Percentiles rank a stretch among this genome's conserved stretches.
Evolutionary conservation across 202 grass and related monocot species (phyloP).

Genomic region (Elaeis oleifera): DNA sequence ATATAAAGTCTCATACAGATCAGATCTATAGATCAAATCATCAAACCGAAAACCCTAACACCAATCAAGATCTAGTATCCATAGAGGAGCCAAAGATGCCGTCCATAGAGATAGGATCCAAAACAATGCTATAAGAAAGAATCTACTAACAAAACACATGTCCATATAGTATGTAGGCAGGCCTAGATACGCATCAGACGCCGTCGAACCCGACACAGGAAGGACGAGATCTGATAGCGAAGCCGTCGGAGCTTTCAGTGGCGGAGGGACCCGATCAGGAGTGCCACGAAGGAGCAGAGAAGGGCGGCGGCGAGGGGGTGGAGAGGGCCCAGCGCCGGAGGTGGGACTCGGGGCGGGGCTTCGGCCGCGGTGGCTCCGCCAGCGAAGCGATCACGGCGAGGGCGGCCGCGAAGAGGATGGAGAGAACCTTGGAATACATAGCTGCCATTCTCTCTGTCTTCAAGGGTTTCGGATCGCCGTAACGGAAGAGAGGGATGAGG

Average conservation of each 20-base stretch:
- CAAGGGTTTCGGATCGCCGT: too few species aligned
- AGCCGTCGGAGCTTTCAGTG: slow-evolving; percentile 29
- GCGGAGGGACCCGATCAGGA: slow-evolving; percentile 47
- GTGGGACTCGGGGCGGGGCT: slow-evolving; percentile 35
- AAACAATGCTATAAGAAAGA: not conserved
- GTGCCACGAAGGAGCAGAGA: slow-evolving; percentile 34
- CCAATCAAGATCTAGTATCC: too few species aligned
- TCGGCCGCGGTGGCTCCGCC: slow-evolving; percentile 27
- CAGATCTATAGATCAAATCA: too few species aligned
- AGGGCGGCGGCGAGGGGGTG: slow-evolving; percentile 23
- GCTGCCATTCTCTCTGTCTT: slow-evolving; percentile 2
- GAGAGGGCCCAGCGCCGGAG: slow-evolving; percentile 30
- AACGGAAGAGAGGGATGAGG: too few species aligned
- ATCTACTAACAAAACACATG: not conserved
- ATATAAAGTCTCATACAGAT: too few species aligned
- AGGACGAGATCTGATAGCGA: too few species aligned
- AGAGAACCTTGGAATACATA: slow-evolving; percentile 33
- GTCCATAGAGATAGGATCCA: not conserved
- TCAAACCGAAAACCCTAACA: too few species aligned
- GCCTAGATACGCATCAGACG: not conserved
- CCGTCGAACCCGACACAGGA: too few species aligned
- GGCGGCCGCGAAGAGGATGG: slow-evolving; percentile 22
- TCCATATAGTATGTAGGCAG: not conserved
- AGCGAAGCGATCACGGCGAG: slow-evolving; percentile 12
- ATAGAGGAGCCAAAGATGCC: not conserved